Evolutionary conservation across 805 yeast genomes (phyloP), one percentile per base, ranked within the genome.

Genomic region (Saccharomyces paradoxus): DNA sequence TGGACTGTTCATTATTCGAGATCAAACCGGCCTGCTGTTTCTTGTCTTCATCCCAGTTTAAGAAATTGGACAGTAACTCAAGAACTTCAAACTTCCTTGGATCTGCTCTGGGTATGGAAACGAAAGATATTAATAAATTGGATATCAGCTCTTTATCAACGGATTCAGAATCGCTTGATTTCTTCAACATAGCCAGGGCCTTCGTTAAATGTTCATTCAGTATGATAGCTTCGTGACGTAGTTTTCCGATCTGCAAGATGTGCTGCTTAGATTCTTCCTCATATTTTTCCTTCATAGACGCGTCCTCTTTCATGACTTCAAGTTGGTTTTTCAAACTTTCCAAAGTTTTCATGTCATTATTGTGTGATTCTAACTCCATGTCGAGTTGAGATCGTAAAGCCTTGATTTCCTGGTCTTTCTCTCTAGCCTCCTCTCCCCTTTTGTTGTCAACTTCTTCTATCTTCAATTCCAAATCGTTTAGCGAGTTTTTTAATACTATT

Each of bases 171-270:
- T 83, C 82, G 46, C 87, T 81, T 52, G 85, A 87, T 65, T 84
- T 84, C 63, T 90, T 89, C 56, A 94, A 79, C 78, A 92, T 76
- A 27, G 89, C 82, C 57, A 92, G 73, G 1, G 98, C 96, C 64
- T 94, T 92, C n/a, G 96, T 90, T 53, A 94, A 73, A 71, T 94
- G 98, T 66, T 94, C 99, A 68, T 94, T 94, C 55, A 92, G 73
- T 27, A 89, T 88, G 9, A 94, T 92, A 1, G 96, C 92, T 69
- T 94, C 99, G 68, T 92, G 98, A 52, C 97, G 81, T 50, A 94
- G 77, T 67, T 92, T 94, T 1, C 98, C 98, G 51, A 94, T 82
- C 51, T 84, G 79, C 32, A 91, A 73, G 55, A 84, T 89, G 69
- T 89, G 90, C 57, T 78, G 90, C 74, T 75, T 83, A 48, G 78